Conservation (phyloP, 2,329 filamentous ascomycete genomes). For the Aspergillus arachidicola region DNA sequence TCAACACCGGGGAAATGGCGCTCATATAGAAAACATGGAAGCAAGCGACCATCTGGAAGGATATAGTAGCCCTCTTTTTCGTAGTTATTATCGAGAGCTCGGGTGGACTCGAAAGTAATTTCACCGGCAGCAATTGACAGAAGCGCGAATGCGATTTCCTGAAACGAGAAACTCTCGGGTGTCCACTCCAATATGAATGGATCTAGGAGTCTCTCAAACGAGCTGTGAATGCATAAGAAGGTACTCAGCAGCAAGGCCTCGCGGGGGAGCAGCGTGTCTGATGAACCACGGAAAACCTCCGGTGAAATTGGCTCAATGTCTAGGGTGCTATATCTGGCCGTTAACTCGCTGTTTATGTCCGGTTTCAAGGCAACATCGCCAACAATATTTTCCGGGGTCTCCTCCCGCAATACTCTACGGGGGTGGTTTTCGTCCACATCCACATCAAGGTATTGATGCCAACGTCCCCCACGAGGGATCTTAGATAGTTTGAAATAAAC, state of each 20-base stretch:
- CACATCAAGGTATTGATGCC: constrained; percentile 14
- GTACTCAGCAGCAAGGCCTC: constrained; percentile 8
- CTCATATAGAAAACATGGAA: constrained; percentile 20
- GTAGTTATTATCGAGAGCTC: constrained; percentile 14
- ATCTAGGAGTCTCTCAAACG: constrained; percentile 15
- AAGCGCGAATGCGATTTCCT: constrained; percentile 21
- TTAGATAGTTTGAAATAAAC: constrained; percentile 12
- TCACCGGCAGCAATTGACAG: constrained; percentile 22
- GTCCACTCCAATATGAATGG: constrained; percentile 14
- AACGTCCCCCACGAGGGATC: constrained; percentile 10
- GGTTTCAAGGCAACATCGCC: constrained; percentile 10
- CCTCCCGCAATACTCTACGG: background rate
- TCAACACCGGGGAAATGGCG: constrained; percentile 15
- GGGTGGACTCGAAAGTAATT: constrained; percentile 9
- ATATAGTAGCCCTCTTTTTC: constrained; percentile 18
- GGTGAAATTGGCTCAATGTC: constrained; percentile 2
- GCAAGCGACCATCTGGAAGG: constrained; percentile 8
- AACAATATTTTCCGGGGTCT: constrained; percentile 16
- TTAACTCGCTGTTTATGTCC: constrained; percentile 1
- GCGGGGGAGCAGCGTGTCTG: background rate
- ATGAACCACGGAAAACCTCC: background rate
- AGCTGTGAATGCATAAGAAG: background rate
- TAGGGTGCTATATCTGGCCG: background rate
- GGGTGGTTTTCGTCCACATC: constrained; percentile 12
- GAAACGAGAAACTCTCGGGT: constrained; percentile 16